Percentiles rank a stretch among this genome's conserved stretches.
Conservation (phyloP, 2,329 filamentous ascomycete genomes). For the Epichloe sibirici region DNA sequence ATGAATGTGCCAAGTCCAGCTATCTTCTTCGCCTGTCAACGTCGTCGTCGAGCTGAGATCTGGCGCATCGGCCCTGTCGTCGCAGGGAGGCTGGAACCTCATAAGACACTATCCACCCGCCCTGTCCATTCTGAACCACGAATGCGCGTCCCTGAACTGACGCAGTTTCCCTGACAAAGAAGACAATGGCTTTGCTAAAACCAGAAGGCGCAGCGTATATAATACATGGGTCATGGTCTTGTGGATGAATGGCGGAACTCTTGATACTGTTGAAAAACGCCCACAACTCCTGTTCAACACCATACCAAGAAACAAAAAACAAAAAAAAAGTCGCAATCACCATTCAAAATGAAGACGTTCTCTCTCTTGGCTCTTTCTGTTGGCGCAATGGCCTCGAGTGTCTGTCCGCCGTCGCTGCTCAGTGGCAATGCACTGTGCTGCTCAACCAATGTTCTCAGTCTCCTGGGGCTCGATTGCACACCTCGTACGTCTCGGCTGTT, state of each 20-base stretch:
- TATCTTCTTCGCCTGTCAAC: too few relatives aligned
- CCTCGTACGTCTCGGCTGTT: background rate
- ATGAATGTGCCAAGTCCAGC: too few relatives aligned
- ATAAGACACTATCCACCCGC: background rate
- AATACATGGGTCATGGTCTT: background rate
- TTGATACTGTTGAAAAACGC: too few relatives aligned
- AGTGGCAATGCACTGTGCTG: conserved; percentile 1
- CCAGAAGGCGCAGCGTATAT: background rate
- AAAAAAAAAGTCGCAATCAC: background rate
- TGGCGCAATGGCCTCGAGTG: background rate
- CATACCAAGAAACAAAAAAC: background rate
- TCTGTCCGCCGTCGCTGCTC: background rate
- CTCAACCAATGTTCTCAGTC: background rate
- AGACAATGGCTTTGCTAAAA: background rate
- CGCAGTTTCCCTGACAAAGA: background rate
- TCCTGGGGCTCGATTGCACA: background rate
- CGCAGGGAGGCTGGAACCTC: background rate
- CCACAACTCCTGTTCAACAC: background rate
- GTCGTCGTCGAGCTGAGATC: background rate
- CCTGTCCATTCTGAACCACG: background rate
- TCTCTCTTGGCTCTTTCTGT: background rate
- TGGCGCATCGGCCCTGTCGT: background rate
- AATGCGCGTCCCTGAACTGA: background rate
- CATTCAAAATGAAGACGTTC: background rate
- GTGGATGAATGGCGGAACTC: too few relatives aligned